Evolutionary conservation across 2,329 filamentous ascomycete species (phyloP), one percentile per base, ranked within the genome.

Genomic region (Spiromastix sp.): DNA sequence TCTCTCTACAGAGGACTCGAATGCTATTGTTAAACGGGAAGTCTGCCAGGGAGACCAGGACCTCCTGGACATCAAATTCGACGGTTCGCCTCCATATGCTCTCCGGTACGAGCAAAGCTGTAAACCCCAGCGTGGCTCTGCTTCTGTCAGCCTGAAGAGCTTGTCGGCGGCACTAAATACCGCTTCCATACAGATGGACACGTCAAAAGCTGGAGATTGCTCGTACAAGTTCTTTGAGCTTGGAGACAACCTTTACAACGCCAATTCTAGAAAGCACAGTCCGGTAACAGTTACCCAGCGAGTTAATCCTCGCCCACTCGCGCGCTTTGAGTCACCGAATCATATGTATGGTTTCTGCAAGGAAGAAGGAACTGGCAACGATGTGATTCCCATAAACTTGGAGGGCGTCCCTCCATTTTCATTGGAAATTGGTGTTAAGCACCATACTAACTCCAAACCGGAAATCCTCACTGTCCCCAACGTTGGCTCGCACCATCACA

Each of bases 321-420:
- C 87, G 3, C 70, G 72, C 4, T 98, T 98, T 53, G 71, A 73
- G 39, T 84, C 84, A 46, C 85, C 87, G 3, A 87, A 87, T 11
- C 91, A 91, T 57, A 87, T 85, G 1, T 95, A 95, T 68, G 93
- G 91, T 55, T 94, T 89, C 60, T 98, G 91, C 63, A 81, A 86
- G 56, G 79, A 86, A 31, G 85, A 94, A 49, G 74, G 81, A 33
- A 76, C 77, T 36, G 76, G 79, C 20, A 85, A 93, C 49, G 87
- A 98, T 51, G 77, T 75, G 26, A 94, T 98, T 36, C 87, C 89
- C 0, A 81, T 98, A 40, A 79, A 74, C 2, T 70, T 98, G 12
- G 81, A 81, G 40, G 91, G 91, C 25, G 68, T 80, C 11, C 77
- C 89, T 5, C 91, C 91, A 0, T 98, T 98, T 64, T 80, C 79